These are phyloP conservation scores for Coleophoma cylindrospora DNA, from an alignment of 2,329 filamentous ascomycete species.

Conservation along the genomic window DNA sequence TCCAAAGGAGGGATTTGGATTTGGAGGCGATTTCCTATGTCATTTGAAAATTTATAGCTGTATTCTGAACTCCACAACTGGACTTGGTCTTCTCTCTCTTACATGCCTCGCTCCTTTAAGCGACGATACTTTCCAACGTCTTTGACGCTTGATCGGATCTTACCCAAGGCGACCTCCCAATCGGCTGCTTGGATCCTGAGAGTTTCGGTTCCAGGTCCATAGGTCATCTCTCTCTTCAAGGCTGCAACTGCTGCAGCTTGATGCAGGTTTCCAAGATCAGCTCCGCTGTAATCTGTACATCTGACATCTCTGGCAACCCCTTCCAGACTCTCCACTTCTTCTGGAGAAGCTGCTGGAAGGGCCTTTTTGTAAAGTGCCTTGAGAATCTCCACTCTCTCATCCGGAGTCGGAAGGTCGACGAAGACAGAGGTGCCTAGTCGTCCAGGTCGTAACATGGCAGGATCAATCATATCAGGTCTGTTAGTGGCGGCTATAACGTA, in stretches of 20 bases:
- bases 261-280: constrained; percentile 53
- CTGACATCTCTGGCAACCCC: constrained; percentile 59
- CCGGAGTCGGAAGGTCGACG: constrained; percentile 74
- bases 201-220: constrained; percentile 8
- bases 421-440: constrained; percentile 85
- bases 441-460: constrained; percentile 88
- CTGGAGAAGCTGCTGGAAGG: constrained; percentile 44
- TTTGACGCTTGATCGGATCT: constrained; percentile 28
- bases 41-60: too few species aligned
- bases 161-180: constrained; percentile 27
- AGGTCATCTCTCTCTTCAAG: constrained; percentile 23
- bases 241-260: constrained; percentile 28
- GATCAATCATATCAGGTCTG: constrained; percentile 91
- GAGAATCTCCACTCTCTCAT: constrained; percentile 83
- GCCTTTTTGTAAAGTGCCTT: constrained; percentile 55
- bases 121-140: constrained; percentile 27
- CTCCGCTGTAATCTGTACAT: constrained; percentile 74
- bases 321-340: constrained; percentile 50
- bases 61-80: too few species aligned
- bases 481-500: constrained; percentile 96
- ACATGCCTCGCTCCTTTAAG: constrained; percentile 30
- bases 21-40: too few species aligned
- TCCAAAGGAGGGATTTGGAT: too few species aligned
- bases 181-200: constrained; percentile 21
- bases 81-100: not conserved